Conservation (phyloP, 129 eudicot species). For the Saposhnikovia divaricata region DNA sequence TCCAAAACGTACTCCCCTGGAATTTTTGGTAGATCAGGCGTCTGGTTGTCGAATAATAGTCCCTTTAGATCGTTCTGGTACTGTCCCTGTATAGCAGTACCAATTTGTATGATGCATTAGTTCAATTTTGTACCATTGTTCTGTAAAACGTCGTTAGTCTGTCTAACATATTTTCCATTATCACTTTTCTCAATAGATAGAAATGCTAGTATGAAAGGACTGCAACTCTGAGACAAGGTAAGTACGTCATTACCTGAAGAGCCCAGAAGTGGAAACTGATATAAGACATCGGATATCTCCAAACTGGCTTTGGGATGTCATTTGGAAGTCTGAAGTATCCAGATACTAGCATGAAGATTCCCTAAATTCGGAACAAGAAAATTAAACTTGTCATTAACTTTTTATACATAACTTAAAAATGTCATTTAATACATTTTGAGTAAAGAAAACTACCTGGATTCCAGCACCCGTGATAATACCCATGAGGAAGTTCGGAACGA, state of each 20-base stretch:
- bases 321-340: constrained; percentile 97
- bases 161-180: background rate
- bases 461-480: constrained; percentile 99
- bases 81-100: constrained; percentile 53
- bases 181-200: background rate
- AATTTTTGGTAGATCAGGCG: constrained; percentile 66
- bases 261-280: constrained; percentile 99
- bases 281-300: constrained; percentile 99
- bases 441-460: constrained; percentile 55
- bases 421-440: background rate
- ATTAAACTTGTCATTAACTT: background rate
- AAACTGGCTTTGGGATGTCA: constrained; percentile 93
- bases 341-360: constrained; percentile 94
- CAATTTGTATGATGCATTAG: background rate
- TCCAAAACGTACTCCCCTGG: constrained; percentile 81
- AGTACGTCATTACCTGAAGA: constrained; percentile 62
- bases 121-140: background rate
- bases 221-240: background rate
- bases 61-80: constrained; percentile 92
- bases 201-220: background rate
- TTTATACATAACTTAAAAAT: background rate
- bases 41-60: constrained; percentile 64
- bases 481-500: constrained; percentile 97
- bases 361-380: constrained; percentile 24
- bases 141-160: background rate